A percentile compares a stretch with the other conserved stretches of the same genome.
Conservation (phyloP, 2,329 filamentous ascomycete genomes). For the Sporothrix brasiliensis region DNA sequence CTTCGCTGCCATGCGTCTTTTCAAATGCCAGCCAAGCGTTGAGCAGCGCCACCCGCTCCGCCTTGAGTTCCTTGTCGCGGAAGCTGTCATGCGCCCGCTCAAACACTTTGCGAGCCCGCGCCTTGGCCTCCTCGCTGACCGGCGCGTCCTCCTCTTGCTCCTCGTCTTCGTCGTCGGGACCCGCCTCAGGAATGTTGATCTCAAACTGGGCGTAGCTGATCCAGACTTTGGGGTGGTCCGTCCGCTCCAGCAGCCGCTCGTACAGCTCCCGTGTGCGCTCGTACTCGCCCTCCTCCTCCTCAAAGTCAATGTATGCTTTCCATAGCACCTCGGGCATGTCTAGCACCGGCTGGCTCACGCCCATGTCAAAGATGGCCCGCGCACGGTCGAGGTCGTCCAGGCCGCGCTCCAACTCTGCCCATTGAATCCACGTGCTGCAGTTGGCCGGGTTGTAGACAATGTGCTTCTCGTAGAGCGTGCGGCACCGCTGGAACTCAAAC, state of each 20-base stretch:
- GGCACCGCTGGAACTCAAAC: conserved; percentile 90
- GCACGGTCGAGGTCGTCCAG: conserved; percentile 87
- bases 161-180: conserved; percentile 58
- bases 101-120: conserved; percentile 79
- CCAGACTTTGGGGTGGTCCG: conserved; percentile 99
- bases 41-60: conserved; percentile 89
- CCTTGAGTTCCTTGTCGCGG: conserved; percentile 87
- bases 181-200: conserved; percentile 83
- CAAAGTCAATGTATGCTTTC: conserved; percentile 99
- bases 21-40: conserved; percentile 94
- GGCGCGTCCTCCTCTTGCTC: conserved; percentile 67
- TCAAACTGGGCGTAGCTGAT: conserved; percentile 98
- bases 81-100: conserved; percentile 81
- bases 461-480: conserved; percentile 90
- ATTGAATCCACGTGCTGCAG: conserved; percentile 93
- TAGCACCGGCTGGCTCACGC: conserved; percentile 76
- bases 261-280: conserved; percentile 80
- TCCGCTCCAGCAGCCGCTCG: conserved; percentile 88
- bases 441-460: conserved; percentile 90
- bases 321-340: conserved; percentile 98
- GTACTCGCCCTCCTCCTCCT: conserved; percentile 93
- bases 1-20: conserved; percentile 73
- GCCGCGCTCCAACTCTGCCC: conserved; percentile 88
- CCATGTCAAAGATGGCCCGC: conserved; percentile 89
- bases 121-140: conserved; percentile 81